phyloP scores from a whole-genome alignment of 352 stramenopile genomes.

The Pythium apleroticum region DNA sequence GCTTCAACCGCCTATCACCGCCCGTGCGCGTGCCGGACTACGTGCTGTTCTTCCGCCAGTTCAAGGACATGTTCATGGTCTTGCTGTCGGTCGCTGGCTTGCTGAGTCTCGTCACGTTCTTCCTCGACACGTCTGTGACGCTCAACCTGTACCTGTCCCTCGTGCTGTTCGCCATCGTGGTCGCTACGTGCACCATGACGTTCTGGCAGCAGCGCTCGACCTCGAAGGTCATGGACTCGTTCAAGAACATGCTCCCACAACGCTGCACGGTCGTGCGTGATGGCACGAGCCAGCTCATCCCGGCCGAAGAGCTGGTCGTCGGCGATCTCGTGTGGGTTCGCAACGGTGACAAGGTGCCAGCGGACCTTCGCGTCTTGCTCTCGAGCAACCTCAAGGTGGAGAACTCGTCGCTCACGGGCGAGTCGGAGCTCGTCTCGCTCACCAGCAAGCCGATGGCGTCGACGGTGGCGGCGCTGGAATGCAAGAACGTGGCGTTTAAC shows the following conservation, averaged over 20 bases:
- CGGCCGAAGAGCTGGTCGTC: constrained; percentile 46
- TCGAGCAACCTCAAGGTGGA: constrained; percentile 59
- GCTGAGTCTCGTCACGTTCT: constrained; percentile 38
- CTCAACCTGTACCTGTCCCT: constrained; percentile 46
- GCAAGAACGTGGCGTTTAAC: constrained; percentile 50
- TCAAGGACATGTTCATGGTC: constrained; percentile 51
- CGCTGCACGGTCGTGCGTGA: constrained; percentile 48
- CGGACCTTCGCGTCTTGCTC: constrained; percentile 45
- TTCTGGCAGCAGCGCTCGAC: constrained; percentile 38
- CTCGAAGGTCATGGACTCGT: constrained; percentile 48
- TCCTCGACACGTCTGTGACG: constrained; percentile 37
- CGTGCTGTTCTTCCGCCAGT: constrained; percentile 44
- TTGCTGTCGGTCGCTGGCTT: constrained; percentile 34
- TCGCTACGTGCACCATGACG: constrained; percentile 39
- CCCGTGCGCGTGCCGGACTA: constrained; percentile 35
- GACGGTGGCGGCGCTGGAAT: constrained; percentile 36
- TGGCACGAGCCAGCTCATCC: constrained; percentile 35
- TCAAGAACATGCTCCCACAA: constrained; percentile 47
- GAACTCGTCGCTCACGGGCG: constrained; percentile 64
- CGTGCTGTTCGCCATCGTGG: constrained; percentile 42
- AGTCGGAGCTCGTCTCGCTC: constrained; percentile 45
- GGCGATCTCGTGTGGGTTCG: constrained; percentile 54
- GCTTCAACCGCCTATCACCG: constrained; percentile 41
- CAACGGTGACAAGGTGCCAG: constrained; percentile 56
- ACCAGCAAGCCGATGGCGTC: constrained; percentile 28